A percentile compares a stretch with the other conserved stretches of the same genome.
Evolutionary conservation across 140 eudicot genomes (phyloP).

Genomic region (Flaveria floridana): DNA sequence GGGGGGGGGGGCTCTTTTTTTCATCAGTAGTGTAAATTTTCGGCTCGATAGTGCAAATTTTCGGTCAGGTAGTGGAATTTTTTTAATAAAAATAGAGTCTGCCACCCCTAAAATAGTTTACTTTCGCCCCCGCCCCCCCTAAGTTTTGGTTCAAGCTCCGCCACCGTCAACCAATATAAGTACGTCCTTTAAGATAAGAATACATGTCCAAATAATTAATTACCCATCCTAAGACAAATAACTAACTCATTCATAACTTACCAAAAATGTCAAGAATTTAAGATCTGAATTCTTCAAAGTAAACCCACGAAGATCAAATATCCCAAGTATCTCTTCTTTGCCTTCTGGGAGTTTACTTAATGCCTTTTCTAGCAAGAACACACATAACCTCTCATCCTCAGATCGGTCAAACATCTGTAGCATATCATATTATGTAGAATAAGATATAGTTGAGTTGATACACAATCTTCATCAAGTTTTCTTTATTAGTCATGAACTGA

Average conservation of each 20-base stretch:
- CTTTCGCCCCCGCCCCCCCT: too few relatives aligned
- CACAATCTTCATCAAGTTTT: background rate
- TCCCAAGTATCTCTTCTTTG: conserved; percentile 61
- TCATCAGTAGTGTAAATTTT: too few relatives aligned
- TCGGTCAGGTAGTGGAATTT: too few relatives aligned
- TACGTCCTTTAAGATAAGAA: background rate
- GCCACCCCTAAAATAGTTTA: too few relatives aligned
- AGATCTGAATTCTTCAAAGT: conserved; percentile 68
- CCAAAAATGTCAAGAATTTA: conserved; percentile 72
- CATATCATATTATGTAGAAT: conserved; percentile 18
- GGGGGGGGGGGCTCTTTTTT: too few relatives aligned
- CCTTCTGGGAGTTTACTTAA: conserved; percentile 74
- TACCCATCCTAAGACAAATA: background rate
- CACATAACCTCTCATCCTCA: conserved; percentile 80
- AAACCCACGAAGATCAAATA: conserved; percentile 83
- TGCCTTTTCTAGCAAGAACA: conserved; percentile 79
- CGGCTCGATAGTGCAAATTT: too few relatives aligned
- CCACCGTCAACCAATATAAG: background rate
- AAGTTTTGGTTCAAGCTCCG: too few relatives aligned
- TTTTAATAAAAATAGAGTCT: too few relatives aligned
- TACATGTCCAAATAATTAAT: background rate
- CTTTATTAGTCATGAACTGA: background rate
- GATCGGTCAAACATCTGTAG: conserved; percentile 42
- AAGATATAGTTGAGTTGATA: background rate
- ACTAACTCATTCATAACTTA: conserved; percentile 33